Evolutionary conservation across 768 basidiomycete species (phyloP).

Genomic region (Amanita rubescens): DNA sequence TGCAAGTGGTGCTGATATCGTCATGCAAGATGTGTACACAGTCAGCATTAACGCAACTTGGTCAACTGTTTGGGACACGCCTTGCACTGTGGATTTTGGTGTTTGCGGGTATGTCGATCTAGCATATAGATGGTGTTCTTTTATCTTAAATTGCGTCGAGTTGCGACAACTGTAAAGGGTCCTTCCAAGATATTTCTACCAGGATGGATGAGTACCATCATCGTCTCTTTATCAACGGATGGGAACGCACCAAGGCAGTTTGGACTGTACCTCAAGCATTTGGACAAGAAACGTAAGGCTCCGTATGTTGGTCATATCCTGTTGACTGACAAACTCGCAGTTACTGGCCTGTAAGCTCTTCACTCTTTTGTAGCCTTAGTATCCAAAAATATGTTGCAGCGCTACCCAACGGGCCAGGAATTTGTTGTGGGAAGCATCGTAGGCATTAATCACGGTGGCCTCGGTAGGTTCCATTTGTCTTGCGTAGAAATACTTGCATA

Average conservation of each 20-base stretch:
- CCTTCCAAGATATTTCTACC: constrained; percentile 61
- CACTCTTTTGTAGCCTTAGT: neutral
- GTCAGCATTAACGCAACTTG: too few species aligned
- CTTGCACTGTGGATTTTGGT: constrained; percentile 59
- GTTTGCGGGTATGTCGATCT: constrained; percentile 59
- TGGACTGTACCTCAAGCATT: constrained; percentile 86
- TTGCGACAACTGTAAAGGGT: constrained; percentile 57
- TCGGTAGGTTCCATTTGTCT: constrained; percentile 29
- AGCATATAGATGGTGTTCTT: neutral
- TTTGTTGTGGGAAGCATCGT: constrained; percentile 65
- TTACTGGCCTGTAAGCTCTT: constrained; percentile 40
- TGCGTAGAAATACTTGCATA: neutral
- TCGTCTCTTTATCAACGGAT: constrained; percentile 54
- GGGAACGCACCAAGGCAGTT: constrained; percentile 60
- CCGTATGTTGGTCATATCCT: neutral
- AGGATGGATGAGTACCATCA: constrained; percentile 61
- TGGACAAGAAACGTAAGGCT: constrained; percentile 46
- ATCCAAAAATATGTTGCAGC: constrained; percentile 14
- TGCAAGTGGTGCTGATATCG: too few species aligned
- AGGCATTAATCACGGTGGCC: constrained; percentile 66
- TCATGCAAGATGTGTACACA: constrained; percentile 62
- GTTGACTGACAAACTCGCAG: constrained; percentile 13
- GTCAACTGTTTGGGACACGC: constrained; percentile 49
- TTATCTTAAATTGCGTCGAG: constrained; percentile 14
- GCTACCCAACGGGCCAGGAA: constrained; percentile 61